Evolutionary conservation across 768 basidiomycete species (phyloP).

Genomic region (Pholiota molesta): DNA sequence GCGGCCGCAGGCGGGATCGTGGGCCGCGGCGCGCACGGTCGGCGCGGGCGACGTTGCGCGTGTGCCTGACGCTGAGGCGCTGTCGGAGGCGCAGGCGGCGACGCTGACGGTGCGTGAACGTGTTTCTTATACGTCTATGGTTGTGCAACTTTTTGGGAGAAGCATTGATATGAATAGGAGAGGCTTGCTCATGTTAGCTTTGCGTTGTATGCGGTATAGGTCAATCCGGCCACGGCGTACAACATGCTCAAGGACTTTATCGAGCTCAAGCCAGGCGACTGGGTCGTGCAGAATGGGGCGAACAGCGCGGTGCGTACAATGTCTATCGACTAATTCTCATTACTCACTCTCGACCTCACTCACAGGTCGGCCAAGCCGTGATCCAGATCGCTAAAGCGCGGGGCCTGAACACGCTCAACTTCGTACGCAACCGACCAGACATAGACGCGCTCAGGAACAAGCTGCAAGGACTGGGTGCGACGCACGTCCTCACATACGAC

Average conservation of each 20-base stretch:
- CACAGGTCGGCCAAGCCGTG: conserved; percentile 79
- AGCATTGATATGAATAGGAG: too few species aligned
- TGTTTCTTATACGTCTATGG: background rate
- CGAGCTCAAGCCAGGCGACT: conserved; percentile 66
- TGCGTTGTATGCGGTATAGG: conserved; percentile 35
- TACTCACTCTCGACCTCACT: background rate
- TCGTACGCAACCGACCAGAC: conserved; percentile 70
- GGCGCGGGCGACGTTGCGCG: conserved; percentile 58
- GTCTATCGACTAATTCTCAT: background rate
- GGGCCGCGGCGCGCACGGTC: conserved; percentile 63
- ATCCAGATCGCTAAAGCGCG: conserved; percentile 80
- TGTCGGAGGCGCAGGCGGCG: conserved; percentile 70
- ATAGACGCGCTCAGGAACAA: conserved; percentile 50
- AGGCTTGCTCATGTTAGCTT: too few species aligned
- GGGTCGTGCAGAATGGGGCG: conserved; percentile 85
- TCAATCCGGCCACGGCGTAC: conserved; percentile 85
- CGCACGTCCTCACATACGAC: conserved; percentile 78
- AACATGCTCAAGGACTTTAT: conserved; percentile 80
- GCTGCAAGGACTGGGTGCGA: conserved; percentile 68
- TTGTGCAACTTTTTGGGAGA: too few species aligned
- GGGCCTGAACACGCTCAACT: conserved; percentile 78
- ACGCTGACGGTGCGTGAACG: conserved; percentile 64
- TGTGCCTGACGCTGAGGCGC: conserved; percentile 47
- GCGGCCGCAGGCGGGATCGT: conserved; percentile 74
- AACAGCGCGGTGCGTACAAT: conserved; percentile 70